These are phyloP conservation scores for Nothophaeocryptopus gaeumannii DNA, from an alignment of 2,329 filamentous ascomycete genomes.

Conservation along the genomic window DNA sequence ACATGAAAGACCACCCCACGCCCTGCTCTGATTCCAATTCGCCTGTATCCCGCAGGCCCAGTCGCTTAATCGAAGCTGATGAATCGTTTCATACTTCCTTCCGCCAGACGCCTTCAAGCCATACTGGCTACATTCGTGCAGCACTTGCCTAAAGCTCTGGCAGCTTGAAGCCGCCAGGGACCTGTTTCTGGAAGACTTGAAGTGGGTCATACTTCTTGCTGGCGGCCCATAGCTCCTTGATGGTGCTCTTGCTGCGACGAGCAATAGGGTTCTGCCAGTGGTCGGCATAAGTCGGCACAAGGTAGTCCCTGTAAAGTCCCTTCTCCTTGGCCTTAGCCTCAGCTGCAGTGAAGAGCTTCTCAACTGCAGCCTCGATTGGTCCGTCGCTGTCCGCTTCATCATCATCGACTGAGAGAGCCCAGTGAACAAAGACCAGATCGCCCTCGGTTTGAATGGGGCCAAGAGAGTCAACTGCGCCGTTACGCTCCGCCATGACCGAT, in stretches of 20 bases:
- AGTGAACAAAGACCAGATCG: constrained; percentile 20
- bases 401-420: constrained; percentile 17
- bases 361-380: constrained; percentile 14
- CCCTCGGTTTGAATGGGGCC: constrained; percentile 22
- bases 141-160: not conserved
- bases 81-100: too few species aligned
- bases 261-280: constrained; percentile 37
- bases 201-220: constrained; percentile 38
- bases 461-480: constrained; percentile 17
- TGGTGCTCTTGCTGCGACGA: constrained; percentile 33
- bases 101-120: too few species aligned
- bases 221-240: constrained; percentile 30
- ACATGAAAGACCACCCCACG: too few species aligned
- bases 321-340: constrained; percentile 12
- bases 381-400: constrained; percentile 11
- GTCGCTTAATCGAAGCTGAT: too few species aligned
- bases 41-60: too few species aligned
- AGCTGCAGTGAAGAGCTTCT: constrained; percentile 12
- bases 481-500: constrained; percentile 16
- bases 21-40: too few species aligned
- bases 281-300: constrained; percentile 39
- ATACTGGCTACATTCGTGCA: not conserved
- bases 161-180: constrained; percentile 38
- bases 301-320: constrained; percentile 19
- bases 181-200: constrained; percentile 36